phyloP scores from a whole-genome alignment of 2,329 filamentous ascomycete species.

The Lomentospora prolificans region DNA sequence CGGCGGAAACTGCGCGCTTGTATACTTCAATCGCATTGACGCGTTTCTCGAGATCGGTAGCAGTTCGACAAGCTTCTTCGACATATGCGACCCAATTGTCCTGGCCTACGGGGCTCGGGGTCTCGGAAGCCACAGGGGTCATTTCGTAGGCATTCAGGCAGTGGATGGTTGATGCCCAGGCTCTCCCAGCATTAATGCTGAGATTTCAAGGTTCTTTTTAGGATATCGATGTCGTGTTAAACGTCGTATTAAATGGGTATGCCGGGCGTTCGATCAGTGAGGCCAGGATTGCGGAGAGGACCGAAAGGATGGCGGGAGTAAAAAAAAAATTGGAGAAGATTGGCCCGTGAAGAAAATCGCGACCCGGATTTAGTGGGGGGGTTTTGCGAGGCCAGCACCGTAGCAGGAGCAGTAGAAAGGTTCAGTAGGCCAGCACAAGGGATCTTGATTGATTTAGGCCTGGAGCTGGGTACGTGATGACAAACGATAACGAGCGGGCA shows the following conservation, averaged over 20 bases:
- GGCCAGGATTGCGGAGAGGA: background rate
- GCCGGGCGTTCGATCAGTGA: background rate
- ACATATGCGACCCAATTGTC: conserved; percentile 69
- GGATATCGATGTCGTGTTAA: background rate
- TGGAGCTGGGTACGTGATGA: too few relatives aligned
- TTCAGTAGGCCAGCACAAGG: too few relatives aligned
- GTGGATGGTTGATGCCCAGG: background rate
- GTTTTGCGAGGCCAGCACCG: too few relatives aligned
- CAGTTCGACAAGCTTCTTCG: conserved; percentile 55
- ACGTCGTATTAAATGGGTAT: background rate
- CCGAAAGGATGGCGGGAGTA: too few relatives aligned
- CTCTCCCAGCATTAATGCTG: background rate
- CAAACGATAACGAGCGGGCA: too few relatives aligned
- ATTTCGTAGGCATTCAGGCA: background rate
- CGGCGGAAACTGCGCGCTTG: conserved; percentile 58
- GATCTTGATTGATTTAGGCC: too few relatives aligned
- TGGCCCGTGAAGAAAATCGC: background rate
- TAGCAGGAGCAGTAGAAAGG: background rate
- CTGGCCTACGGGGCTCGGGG: conserved; percentile 54
- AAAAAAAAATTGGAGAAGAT: background rate
- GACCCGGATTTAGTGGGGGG: background rate
- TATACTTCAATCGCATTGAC: conserved; percentile 63
- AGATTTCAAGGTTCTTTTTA: background rate
- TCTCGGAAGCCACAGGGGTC: conserved; percentile 6
- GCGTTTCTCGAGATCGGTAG: conserved; percentile 55